Base-by-base conservation (phyloP, 768 basidiomycete species). In the Mycena epipterygia region DNA sequence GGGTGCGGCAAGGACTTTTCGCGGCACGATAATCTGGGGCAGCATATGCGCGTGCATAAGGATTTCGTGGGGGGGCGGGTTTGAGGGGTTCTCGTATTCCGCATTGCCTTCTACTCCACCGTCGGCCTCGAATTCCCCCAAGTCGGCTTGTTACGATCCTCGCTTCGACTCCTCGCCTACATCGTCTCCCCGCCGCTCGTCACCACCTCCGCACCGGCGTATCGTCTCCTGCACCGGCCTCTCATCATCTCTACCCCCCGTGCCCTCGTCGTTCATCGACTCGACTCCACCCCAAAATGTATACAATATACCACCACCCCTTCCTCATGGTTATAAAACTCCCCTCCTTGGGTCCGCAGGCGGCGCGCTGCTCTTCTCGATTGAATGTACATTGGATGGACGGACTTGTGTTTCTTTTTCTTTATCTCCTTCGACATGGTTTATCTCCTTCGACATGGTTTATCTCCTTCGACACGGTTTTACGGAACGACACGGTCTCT, bases 11-110 rank as follows among this genome's bases (percentile, higher is more conserved):
- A 92, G 78, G 82, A 86, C 7, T 95, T 95, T 75, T 91, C 90
- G 76, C 84, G 94, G 51, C 86, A 88, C 65, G 94, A 95, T 79
- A 95, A 95, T 74, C 84, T 95, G 39, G 86, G 88, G 49, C 93
- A 93, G 76, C 95, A 95, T 77, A 83, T 89, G 69, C 87, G 89
- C 23, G 86, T 91, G 37, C 93, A 95, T 74, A 73, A 73, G 68
- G 72, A 70, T 53, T 70, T 57, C 21, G 70, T 65, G 48, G 51
- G n/a, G n/a, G n/a, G 51, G 59, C 13, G 59, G 25, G 53, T 49
- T 33, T 71, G 58, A 71, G 60, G 23, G n/a, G 32, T 12, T 35
- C 25, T 27, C n/a, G n/a, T n/a, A n/a, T n/a, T n/a, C n/a, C n/a
- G n/a, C n/a, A n/a, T n/a, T n/a, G n/a, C n/a, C n/a, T n/a, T n/a